A percentile compares a stretch with the other conserved stretches of the same genome.
These are phyloP conservation scores for Mycothermus thermophilus DNA, from an alignment of 495 filamentous ascomycete genomes.

Conservation along the genomic window DNA sequence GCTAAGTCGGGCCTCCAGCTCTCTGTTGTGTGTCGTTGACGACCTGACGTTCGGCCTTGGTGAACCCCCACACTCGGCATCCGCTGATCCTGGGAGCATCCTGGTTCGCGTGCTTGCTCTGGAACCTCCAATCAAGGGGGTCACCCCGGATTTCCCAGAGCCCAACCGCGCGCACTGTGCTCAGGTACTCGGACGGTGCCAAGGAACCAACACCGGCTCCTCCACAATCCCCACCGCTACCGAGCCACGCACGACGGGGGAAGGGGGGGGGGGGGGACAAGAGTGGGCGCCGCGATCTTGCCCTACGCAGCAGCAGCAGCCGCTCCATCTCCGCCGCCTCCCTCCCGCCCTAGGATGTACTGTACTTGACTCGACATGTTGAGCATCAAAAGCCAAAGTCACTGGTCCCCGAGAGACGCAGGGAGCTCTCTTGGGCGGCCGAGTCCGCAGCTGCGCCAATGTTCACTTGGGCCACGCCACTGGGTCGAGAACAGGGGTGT, in stretches of 20 bases:
- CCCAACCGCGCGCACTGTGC: conserved; percentile 19
- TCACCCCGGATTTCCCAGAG: conserved; percentile 9
- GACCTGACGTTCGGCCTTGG: no score
- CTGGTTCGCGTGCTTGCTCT: no score
- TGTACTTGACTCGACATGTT: no score
- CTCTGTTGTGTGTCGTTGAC: conserved; percentile 7
- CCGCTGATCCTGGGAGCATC: conserved; percentile 16
- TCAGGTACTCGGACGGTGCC: conserved; percentile 10
- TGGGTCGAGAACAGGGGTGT: background rate
- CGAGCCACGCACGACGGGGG: background rate
- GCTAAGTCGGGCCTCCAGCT: background rate
- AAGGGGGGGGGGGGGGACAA: background rate
- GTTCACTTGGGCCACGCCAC: background rate
- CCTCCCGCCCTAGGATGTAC: no score
- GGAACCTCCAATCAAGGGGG: no score
- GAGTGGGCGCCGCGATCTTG: conserved; percentile 7
- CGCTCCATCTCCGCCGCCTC: background rate
- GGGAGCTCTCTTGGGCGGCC: background rate
- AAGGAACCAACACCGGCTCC: conserved; percentile 9
- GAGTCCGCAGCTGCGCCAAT: background rate
- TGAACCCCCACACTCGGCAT: conserved; percentile 26
- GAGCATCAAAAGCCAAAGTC: no score
- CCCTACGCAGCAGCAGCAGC: background rate
- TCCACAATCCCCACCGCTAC: conserved; percentile 3
- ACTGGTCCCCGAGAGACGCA: conserved; percentile 10